Percentiles rank a stretch among this genome's conserved stretches.
These are phyloP conservation scores for Nemania abortiva DNA, from an alignment of 2,329 filamentous ascomycete species.

Conservation along the genomic window DNA sequence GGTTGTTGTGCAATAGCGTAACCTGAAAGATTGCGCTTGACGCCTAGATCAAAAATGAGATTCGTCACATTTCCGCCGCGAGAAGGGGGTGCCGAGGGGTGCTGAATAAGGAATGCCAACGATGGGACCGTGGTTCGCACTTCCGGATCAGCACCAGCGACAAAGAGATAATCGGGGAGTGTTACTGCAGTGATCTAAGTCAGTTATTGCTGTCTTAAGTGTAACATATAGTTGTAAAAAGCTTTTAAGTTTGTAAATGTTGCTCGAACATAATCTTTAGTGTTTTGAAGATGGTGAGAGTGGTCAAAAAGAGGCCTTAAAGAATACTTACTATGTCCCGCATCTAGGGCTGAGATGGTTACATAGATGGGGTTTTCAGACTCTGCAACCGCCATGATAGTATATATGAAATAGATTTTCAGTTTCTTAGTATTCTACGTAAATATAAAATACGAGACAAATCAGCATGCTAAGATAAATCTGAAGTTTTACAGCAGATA, in stretches of 20 bases:
- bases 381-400: slow-evolving; percentile 15
- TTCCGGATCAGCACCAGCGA: slow-evolving; percentile 57
- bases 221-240: background rate
- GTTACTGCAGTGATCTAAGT: slow-evolving; percentile 50
- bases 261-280: background rate
- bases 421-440: background rate
- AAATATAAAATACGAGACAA: background rate
- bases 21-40: slow-evolving; percentile 58
- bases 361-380: slow-evolving; percentile 44
- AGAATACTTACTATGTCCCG: slow-evolving; percentile 48
- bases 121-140: slow-evolving; percentile 64
- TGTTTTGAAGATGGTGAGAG: background rate
- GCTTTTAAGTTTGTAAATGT: background rate
- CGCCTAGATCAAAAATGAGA: slow-evolving; percentile 66
- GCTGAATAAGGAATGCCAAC: slow-evolving; percentile 64
- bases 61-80: slow-evolving; percentile 48
- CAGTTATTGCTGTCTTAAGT: background rate
- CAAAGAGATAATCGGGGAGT: slow-evolving; percentile 60
- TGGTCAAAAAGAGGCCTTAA: background rate
- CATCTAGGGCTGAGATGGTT: slow-evolving; percentile 54
- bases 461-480: background rate
- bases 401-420: background rate
- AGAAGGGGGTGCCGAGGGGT: slow-evolving; percentile 51
- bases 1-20: slow-evolving; percentile 59
- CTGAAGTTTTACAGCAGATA: background rate